phyloP scores from a whole-genome alignment of 2,329 filamentous ascomycete genomes.

The Teratosphaeria gauchensis region DNA sequence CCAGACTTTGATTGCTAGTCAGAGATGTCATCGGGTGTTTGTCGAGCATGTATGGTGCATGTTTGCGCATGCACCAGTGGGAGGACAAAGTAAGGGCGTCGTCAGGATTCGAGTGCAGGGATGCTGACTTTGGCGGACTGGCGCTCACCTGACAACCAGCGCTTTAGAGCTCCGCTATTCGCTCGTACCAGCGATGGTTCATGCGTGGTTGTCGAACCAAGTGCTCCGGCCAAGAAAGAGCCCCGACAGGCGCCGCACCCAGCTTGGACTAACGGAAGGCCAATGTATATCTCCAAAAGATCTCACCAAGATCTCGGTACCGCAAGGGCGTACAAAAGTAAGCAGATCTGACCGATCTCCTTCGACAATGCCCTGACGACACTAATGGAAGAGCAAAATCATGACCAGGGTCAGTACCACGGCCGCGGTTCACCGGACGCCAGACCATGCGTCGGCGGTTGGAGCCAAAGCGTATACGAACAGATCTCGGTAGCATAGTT shows the following conservation, averaged over 20 bases:
- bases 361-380: background rate
- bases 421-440: background rate
- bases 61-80: background rate
- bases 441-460: background rate
- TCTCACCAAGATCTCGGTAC: too few species aligned
- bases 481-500: too few species aligned
- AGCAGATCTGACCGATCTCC: background rate
- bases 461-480: background rate
- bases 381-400: background rate
- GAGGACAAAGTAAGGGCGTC: background rate
- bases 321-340: background rate
- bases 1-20: background rate
- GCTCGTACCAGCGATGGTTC: too few species aligned
- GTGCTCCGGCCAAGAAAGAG: background rate
- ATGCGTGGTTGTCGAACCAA: too few species aligned
- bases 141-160: too few species aligned
- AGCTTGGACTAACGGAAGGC: background rate
- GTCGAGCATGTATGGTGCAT: background rate
- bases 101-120: background rate
- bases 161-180: too few species aligned
- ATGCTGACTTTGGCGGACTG: background rate
- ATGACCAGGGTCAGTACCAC: background rate
- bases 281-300: too few species aligned
- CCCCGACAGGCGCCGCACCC: background rate
- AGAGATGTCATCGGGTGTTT: too few species aligned